Base-by-base conservation (phyloP, 306 rosid species). In the Geum urbanum region DNA sequence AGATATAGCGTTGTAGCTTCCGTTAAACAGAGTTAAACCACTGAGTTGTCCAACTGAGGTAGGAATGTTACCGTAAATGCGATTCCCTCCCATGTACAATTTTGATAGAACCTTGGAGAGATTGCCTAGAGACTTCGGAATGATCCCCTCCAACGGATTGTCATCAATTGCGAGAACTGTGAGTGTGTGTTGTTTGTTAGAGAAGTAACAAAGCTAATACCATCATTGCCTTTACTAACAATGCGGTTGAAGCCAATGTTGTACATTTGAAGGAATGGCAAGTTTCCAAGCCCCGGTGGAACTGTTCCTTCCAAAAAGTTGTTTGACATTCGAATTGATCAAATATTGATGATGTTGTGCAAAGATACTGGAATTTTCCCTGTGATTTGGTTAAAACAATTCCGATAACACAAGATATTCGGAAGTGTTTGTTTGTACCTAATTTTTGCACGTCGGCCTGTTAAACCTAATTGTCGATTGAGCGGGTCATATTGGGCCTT, bases 231-330 rank as follows among this genome's bases (percentile, higher is more conserved):
- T 0, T 82, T 57, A 65, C 83, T 85, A 1, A 82, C 84, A 14
- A 91, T 85, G 78, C 55, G 67, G 39, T 89, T 91, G 48, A 50
- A 79, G 5, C 91, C 87, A n/a, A 91, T 88, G 67, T 84, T 84
- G 53, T 86, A 91, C 88, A 79, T 82, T 44, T 48, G 62, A 50
- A 90, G 88, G 54, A 49, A 57, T 16, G 88, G 94, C 7, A 90
- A 74, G 61, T 91, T 91, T 69, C 87, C 96, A 12, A 91, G 76
- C 46, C 94, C 96, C 10, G 91, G 88, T 65, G 96, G 94, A 46
- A 88, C 83, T 6, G 83, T 75, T 22, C 96, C 96, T 74, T 85
- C 91, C 18, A 84, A 67, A 43, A 61, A 67, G 71, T 87, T 91
- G 62, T 60, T 22, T 1, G 79, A 84, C 76, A 89, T 78, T 0